Conservation (phyloP, 1,284 basidiomycete species). For the Omphalotus olearius region DNA sequence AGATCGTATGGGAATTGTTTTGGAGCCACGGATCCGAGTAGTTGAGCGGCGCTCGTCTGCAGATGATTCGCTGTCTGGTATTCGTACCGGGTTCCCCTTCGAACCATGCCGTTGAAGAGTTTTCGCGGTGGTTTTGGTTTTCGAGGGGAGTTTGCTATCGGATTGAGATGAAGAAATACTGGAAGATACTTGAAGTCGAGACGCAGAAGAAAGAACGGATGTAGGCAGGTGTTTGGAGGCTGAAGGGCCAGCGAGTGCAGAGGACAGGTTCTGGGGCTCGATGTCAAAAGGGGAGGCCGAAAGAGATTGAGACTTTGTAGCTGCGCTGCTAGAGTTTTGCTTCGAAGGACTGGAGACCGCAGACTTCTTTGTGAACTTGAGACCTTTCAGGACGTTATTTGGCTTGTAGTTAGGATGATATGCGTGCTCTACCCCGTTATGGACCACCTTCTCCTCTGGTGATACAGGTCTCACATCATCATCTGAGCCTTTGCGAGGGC, state of each 20-base stretch:
- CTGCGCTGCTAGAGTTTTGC: background rate
- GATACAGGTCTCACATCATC: background rate
- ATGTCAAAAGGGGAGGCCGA: background rate
- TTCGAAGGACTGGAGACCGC: background rate
- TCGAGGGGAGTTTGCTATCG: background rate
- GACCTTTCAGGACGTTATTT: background rate
- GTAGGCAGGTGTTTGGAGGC: background rate
- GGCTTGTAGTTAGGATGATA: background rate
- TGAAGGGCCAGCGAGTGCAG: background rate
- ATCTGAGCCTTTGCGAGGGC: background rate
- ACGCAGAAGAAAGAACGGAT: background rate
- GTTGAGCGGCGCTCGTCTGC: too few species aligned
- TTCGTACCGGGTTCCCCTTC: background rate
- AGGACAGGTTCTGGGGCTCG: slow-evolving; percentile 4
- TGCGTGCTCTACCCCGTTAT: background rate
- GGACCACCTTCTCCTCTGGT: background rate
- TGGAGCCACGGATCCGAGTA: too few species aligned
- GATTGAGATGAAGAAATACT: background rate
- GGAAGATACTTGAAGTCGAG: too few species aligned
- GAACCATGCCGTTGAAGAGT: background rate
- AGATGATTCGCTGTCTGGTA: background rate
- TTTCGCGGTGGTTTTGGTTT: background rate
- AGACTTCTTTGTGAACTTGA: background rate
- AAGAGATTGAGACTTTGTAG: background rate
- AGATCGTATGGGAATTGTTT: too few species aligned